Evolutionary conservation across 371 early-diverging fungal genomes (phyloP).

Genomic region (Rhizomucor pusillus): DNA sequence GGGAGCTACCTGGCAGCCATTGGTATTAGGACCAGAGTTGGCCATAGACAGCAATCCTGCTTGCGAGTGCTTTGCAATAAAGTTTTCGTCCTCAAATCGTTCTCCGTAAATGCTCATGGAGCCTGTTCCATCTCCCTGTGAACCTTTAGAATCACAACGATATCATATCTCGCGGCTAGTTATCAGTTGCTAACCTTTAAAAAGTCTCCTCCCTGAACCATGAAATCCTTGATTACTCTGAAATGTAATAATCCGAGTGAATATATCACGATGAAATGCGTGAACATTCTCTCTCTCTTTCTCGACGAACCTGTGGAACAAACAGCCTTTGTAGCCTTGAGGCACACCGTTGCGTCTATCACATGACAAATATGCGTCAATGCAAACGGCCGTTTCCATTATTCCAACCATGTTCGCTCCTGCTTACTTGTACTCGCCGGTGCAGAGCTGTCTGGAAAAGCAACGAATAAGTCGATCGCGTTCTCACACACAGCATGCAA

Average conservation of each 20-base stretch:
- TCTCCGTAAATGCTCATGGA: slow-evolving; percentile 95
- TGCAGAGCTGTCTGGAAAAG: slow-evolving; percentile 74
- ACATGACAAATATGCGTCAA: slow-evolving; percentile 11
- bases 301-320: slow-evolving; percentile 79
- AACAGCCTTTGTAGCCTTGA: slow-evolving; percentile 86
- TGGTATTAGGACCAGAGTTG: slow-evolving; percentile 91
- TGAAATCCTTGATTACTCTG: slow-evolving; percentile 94
- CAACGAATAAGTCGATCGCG: background rate
- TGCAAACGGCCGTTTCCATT: background rate
- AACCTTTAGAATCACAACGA: too few relatives aligned
- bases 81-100: slow-evolving; percentile 97
- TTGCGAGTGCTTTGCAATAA: slow-evolving; percentile 85
- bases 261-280: background rate
- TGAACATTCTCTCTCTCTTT: slow-evolving; percentile 19
- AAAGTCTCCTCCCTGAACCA: slow-evolving; percentile 99
- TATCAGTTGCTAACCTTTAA: slow-evolving; percentile 51
- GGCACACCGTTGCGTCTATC: slow-evolving; percentile 70
- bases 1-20: slow-evolving; percentile 87
- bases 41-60: slow-evolving; percentile 98
- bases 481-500: background rate
- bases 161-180: too few relatives aligned
- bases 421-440: slow-evolving; percentile 83
- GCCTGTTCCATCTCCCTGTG: slow-evolving; percentile 95
- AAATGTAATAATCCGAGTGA: background rate
- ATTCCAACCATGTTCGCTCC: background rate